Evolutionary conservation across 2,329 filamentous ascomycete species (phyloP).

Genomic region (Myriangium duriaei): DNA sequence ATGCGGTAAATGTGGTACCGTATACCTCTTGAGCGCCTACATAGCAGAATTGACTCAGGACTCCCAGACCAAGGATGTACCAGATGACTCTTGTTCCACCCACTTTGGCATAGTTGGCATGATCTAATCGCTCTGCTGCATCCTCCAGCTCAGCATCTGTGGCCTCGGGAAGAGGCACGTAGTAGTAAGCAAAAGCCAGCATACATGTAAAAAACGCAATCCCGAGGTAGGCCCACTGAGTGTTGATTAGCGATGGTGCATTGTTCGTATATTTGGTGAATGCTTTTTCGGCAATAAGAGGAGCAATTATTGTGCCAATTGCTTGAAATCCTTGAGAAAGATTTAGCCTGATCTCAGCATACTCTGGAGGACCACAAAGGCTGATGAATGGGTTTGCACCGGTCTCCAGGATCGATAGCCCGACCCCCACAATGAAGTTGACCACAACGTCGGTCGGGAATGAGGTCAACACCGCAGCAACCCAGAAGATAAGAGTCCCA

Average conservation of each 20-base stretch:
- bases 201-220: constrained; percentile 49
- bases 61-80: constrained; percentile 42
- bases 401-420: constrained; percentile 48
- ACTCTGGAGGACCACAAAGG: constrained; percentile 48
- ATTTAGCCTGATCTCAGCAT: constrained; percentile 48
- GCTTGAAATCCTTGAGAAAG: constrained; percentile 51
- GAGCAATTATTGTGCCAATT: constrained; percentile 46
- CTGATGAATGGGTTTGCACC: constrained; percentile 51
- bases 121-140: constrained; percentile 38
- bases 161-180: constrained; percentile 49
- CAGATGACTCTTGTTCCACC: constrained; percentile 39
- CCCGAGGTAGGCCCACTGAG: constrained; percentile 53
- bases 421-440: constrained; percentile 50
- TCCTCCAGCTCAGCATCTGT: constrained; percentile 48
- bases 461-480: constrained; percentile 49
- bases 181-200: constrained; percentile 48
- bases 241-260: constrained; percentile 43
- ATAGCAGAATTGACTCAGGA: constrained; percentile 47
- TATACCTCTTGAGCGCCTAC: constrained; percentile 48
- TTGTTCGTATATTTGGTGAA: constrained; percentile 38
- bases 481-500: constrained; percentile 51
- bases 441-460: constrained; percentile 49
- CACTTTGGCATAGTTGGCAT: constrained; percentile 35
- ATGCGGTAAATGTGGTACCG: constrained; percentile 35
- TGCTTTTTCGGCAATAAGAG: constrained; percentile 46